Base-by-base conservation (phyloP, 78 protist genomes). In the Capsaspora owczarzaki region DNA sequence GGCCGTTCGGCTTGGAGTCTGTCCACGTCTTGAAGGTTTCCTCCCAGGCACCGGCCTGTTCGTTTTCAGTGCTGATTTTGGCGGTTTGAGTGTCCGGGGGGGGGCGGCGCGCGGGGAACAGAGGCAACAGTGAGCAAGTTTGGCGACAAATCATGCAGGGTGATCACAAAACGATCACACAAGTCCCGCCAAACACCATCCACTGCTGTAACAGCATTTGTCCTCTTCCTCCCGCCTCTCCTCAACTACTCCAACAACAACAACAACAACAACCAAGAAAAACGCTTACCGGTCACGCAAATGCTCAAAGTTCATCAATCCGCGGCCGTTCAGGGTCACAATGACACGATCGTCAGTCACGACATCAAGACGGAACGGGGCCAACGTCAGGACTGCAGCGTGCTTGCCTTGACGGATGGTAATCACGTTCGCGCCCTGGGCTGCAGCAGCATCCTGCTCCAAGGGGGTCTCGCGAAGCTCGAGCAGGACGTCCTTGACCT, bases 1-100 rank as follows among this genome's bases (percentile, higher is more conserved):
- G 86, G 42, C 86, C 80, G 77, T 63, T 0, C 31, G 85, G 85
- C 82, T 80, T 80, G 35, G 53, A 3, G 71, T 85, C 89, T 25
- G 5, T 0, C 80, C 69, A 80, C 49, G 69, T 12, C 47, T 47
- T 49, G 66, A 75, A 85, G 42, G 19, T 8, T 82, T 88, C 91
- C 29, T 88, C 87, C 88, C 88, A 88, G 46, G n/a, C 22, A 2
- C 83, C 85, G 29, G 35, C 82, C 14, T 14, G 44, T 2, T 72
- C 78, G 47, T 25, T 46, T 31, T 79, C 82, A 2, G 19, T n/a
- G 63, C 27, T 42, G 14, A 8, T n/a, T 6, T 74, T 72, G n/a
- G 4, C 0, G 60, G 16, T 44, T 56, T 79, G 75, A 79, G 41
- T 61, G 74, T 60, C 16, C 33, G 63, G 27, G 42, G 20, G 35